These are phyloP conservation scores for Cystobasidium sp. DNA, from an alignment of 1,284 basidiomycete species.

Conservation along the genomic window DNA sequence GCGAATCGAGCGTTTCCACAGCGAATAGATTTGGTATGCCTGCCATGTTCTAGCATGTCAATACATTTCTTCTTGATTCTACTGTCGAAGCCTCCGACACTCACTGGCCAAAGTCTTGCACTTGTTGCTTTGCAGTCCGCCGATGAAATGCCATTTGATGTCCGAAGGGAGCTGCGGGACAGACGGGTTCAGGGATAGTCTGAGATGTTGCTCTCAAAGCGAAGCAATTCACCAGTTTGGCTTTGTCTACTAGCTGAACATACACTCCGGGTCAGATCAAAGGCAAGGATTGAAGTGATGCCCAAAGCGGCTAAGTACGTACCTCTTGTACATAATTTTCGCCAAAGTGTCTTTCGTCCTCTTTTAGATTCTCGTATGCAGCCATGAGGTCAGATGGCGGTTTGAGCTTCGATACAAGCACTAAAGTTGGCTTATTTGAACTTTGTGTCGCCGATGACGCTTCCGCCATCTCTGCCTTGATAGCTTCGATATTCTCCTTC, in stretches of 20 bases:
- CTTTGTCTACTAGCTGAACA: constrained; percentile 40
- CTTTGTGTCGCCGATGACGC: constrained; percentile 46
- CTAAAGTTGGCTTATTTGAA: constrained; percentile 63
- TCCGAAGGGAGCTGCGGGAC: constrained; percentile 70
- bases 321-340: constrained; percentile 97
- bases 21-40: constrained; percentile 86
- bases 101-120: constrained; percentile 83
- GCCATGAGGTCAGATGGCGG: constrained; percentile 83
- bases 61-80: neutral
- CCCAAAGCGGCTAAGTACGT: constrained; percentile 54
- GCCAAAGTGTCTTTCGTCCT: constrained; percentile 86
- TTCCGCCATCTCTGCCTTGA: constrained; percentile 55
- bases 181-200: neutral
- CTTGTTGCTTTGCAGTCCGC: constrained; percentile 93
- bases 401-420: constrained; percentile 95
- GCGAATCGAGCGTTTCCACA: constrained; percentile 87
- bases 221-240: constrained; percentile 16
- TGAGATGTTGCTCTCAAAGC: neutral
- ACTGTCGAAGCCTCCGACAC: constrained; percentile 50
- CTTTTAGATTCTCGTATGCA: constrained; percentile 65
- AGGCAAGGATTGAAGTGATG: neutral
- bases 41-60: constrained; percentile 56
- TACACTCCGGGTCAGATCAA: neutral
- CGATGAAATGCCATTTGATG: constrained; percentile 97
- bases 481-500: constrained; percentile 57